Conservation (phyloP, 345 rosid species). For the Populus deltoides region DNA sequence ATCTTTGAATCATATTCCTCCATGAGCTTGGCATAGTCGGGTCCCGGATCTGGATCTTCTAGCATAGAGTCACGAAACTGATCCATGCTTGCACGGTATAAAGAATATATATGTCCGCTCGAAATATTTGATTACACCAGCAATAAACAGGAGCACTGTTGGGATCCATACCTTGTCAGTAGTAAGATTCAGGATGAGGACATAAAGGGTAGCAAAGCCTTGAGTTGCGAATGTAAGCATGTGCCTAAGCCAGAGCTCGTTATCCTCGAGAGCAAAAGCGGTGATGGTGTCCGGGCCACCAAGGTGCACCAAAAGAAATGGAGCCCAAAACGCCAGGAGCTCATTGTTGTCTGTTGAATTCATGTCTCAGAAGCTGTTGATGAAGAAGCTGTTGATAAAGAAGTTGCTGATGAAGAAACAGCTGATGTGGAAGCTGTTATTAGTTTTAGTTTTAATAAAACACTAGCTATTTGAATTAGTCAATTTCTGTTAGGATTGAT, state of each 20-base stretch:
- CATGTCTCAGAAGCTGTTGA: no score
- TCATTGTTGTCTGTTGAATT: conserved; percentile 8
- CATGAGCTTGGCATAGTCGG: conserved; percentile 63
- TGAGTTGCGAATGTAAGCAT: not conserved
- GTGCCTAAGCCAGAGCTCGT: conserved; percentile 3
- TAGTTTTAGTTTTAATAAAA: no score
- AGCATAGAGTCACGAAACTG: conserved; percentile 58
- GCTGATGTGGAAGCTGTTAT: no score
- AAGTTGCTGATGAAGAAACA: no score
- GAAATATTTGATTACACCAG: conserved; percentile 56
- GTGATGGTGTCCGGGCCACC: conserved; percentile 12
- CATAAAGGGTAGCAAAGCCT: not conserved
- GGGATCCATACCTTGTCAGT: conserved; percentile 6
- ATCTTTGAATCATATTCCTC: conserved; percentile 51
- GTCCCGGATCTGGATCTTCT: conserved; percentile 55
- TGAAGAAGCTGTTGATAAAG: no score
- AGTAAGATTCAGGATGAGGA: not conserved
- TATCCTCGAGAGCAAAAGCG: conserved; percentile 2
- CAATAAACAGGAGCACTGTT: conserved; percentile 37
- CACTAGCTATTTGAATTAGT: no score
- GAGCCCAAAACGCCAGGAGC: conserved; percentile 57
- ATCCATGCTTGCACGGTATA: conserved; percentile 56
- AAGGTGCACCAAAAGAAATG: not conserved
- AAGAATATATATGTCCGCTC: conserved; percentile 52
- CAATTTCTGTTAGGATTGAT: no score